Evolutionary conservation across 148 eudicot species (phyloP).

Genomic region (Agrostemma githago): DNA sequence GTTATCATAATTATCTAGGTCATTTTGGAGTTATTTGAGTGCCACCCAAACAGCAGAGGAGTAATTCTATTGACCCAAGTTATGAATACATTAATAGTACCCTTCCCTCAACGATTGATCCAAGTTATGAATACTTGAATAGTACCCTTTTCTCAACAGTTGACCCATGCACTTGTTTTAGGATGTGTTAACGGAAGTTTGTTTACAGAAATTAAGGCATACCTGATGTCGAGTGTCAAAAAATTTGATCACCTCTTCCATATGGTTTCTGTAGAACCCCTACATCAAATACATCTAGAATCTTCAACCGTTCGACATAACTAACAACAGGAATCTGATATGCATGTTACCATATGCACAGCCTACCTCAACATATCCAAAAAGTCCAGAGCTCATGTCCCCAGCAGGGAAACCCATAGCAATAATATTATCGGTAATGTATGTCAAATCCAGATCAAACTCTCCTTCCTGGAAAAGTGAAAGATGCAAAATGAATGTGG

Average conservation of each 20-base stretch:
- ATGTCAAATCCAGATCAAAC: conserved; percentile 93
- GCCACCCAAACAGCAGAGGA: no score
- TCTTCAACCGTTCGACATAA: conserved; percentile 5
- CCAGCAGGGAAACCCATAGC: conserved; percentile 99
- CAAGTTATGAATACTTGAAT: not conserved
- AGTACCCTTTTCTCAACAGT: not conserved
- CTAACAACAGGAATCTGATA: not conserved
- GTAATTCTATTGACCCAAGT: no score
- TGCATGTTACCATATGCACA: conserved; percentile 8
- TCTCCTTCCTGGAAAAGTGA: conserved; percentile 65
- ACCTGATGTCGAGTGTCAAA: conserved; percentile 94
- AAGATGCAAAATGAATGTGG: not conserved
- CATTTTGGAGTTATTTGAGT: no score
- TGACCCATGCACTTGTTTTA: not conserved
- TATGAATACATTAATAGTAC: no score
- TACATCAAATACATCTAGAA: conserved; percentile 31
- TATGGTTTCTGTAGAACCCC: conserved; percentile 93
- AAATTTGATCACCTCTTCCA: conserved; percentile 96
- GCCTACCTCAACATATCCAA: conserved; percentile 91
- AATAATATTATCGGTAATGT: conserved; percentile 84
- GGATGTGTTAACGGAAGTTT: conserved; percentile 1
- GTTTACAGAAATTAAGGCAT: conserved; percentile 17
- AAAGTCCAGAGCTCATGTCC: conserved; percentile 89
- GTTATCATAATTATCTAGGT: no score
- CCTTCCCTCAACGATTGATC: no score